phyloP scores from a whole-genome alignment of 305 asterid species.

The Solanum hybrid region DNA sequence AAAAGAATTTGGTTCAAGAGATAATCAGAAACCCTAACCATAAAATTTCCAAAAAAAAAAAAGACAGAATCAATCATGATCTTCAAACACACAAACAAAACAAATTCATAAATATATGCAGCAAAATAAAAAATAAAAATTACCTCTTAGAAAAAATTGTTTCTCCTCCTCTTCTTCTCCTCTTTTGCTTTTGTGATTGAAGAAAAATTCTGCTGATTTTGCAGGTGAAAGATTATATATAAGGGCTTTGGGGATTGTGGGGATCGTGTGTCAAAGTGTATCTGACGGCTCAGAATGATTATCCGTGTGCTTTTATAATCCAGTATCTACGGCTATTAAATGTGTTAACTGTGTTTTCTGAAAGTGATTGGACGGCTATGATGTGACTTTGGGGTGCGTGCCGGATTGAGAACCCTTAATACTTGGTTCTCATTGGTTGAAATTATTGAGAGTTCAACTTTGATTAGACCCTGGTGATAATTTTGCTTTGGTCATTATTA shows the following conservation, averaged over 20 bases:
- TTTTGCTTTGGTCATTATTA: background rate
- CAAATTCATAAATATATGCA: background rate
- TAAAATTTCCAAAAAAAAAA: background rate
- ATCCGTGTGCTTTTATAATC: slow-evolving; percentile 21
- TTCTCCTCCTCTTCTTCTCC: background rate
- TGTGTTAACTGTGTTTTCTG: background rate
- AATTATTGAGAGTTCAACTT: background rate
- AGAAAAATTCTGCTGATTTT: background rate
- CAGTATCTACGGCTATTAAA: slow-evolving; percentile 32
- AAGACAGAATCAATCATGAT: background rate
- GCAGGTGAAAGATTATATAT: slow-evolving; percentile 15
- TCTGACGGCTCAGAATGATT: slow-evolving; percentile 38
- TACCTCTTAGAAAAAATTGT: slow-evolving; percentile 16
- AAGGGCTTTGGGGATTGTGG: background rate
- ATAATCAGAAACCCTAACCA: slow-evolving; percentile 8
- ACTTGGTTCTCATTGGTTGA: slow-evolving; percentile 25
- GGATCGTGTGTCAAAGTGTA: background rate
- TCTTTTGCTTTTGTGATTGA: background rate
- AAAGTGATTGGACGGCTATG: slow-evolving; percentile 20
- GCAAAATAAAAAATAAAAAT: background rate
- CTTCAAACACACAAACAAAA: background rate
- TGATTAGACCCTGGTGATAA: background rate
- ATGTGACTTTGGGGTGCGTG: slow-evolving; percentile 15
- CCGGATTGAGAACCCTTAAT: slow-evolving; percentile 21
- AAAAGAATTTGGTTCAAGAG: background rate